A percentile compares a stretch with the other conserved stretches of the same genome.
These are phyloP conservation scores for Exophiala bonariae DNA, from an alignment of 2,329 filamentous ascomycete species.

Conservation along the genomic window DNA sequence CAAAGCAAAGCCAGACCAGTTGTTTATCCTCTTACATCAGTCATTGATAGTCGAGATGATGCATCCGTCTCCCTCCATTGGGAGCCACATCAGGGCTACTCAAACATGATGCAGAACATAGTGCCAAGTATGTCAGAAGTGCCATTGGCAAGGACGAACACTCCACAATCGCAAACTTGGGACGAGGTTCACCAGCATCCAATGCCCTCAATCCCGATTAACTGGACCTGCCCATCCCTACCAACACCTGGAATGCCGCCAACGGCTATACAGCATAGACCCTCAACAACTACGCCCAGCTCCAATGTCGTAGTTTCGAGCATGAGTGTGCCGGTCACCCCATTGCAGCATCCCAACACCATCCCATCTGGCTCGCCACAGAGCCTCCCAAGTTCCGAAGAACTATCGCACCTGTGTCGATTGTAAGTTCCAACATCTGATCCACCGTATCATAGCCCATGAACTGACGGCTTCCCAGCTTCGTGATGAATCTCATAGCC, in stretches of 20 bases:
- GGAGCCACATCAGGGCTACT: not conserved
- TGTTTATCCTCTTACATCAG: conserved; percentile 1
- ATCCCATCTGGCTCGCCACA: not conserved
- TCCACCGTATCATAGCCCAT: not conserved
- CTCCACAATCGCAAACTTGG: not conserved
- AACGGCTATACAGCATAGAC: not conserved
- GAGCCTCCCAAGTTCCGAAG: conserved; percentile 5
- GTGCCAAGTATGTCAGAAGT: not conserved
- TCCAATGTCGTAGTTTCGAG: conserved; percentile 3
- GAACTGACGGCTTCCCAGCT: not conserved
- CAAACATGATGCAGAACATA: not conserved
- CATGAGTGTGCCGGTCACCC: conserved; percentile 5
- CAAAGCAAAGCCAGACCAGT: not conserved
- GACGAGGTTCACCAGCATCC: not conserved
- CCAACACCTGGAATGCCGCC: no score
- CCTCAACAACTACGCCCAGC: not conserved
- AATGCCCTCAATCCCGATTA: not conserved
- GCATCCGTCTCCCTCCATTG: not conserved
- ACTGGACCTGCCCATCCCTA: conserved; percentile 1
- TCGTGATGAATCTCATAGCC: conserved; percentile 7
- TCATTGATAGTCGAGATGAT: not conserved
- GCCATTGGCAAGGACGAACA: not conserved
- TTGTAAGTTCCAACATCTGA: conserved; percentile 3
- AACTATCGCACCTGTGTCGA: conserved; percentile 6
- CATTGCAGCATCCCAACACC: not conserved